Evolutionary conservation across 805 yeast species (phyloP).

Genomic region (Starmera caribaea): DNA sequence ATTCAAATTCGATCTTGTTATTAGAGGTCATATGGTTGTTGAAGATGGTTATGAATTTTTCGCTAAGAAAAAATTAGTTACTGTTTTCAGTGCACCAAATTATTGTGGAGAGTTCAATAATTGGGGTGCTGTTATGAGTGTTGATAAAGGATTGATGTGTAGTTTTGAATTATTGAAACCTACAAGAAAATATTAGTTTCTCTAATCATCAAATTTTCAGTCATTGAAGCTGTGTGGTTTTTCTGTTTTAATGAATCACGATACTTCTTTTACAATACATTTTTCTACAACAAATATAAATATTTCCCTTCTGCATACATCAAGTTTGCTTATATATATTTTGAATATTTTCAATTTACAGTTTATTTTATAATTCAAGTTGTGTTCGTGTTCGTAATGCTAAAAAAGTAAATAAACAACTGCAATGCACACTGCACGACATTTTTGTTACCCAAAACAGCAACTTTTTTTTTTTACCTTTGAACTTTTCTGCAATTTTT

Average conservation of each 20-base stretch:
- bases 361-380: too few species aligned
- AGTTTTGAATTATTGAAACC: conserved; percentile 93
- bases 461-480: too few species aligned
- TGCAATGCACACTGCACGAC: too few species aligned
- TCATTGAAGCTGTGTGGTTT: not conserved
- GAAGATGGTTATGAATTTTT: conserved; percentile 85
- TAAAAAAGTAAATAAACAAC: too few species aligned
- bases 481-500: too few species aligned
- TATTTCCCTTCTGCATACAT: too few species aligned
- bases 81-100: conserved; percentile 76
- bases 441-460: too few species aligned
- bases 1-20: conserved; percentile 68
- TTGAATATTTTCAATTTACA: too few species aligned
- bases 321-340: too few species aligned
- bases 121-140: conserved; percentile 99
- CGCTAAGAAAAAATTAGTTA: conserved; percentile 62
- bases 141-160: conserved; percentile 82
- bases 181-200: conserved; percentile 8
- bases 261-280: too few species aligned
- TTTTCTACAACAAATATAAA: too few species aligned
- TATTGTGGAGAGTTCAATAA: conserved; percentile 56
- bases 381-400: too few species aligned
- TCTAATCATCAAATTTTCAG: not conserved
- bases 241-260: not conserved
- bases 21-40: conserved; percentile 84